Evolutionary conservation across 164 flowering plant genomes (phyloP), one percentile per base, ranked within the genome.

Genomic region (Vitis vinifera): DNA sequence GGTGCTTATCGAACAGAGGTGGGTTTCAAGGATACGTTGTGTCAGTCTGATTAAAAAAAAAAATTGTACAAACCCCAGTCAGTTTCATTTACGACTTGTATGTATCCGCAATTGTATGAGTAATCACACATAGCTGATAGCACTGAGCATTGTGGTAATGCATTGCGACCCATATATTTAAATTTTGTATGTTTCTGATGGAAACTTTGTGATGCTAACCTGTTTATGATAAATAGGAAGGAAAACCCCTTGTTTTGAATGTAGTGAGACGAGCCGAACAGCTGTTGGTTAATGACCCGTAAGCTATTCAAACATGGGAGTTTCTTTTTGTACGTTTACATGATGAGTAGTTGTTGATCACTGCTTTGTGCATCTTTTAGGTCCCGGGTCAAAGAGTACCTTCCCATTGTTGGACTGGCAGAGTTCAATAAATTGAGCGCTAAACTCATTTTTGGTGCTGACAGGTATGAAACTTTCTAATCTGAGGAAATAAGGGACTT

Each of bases 1-100:
- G 99, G 99, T 27, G 99, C 99, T 68, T 96, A 96, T 75, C 83
- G 99, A 70, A 96, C 99, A 8, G 98, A 96, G 93, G 98, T 91
- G n/a, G 49, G 75, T 73, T 55, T 62, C 44, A 3, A 37, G 7
- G 44, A 6, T 37, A 37, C 44, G 27, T 4, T 37, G 44, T 37
- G 7, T 37, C 44, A 37, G 44, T 37, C 44, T 37, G 44, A 37
- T 37, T 6, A 2, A 37, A 37, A 37, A 37, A 37, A 37, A 37
- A 37, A 37, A 1, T 0, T 37, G 44, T 37, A 37, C 44, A 37
- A 37, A 0, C 44, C 7, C 44, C 44, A 37, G 7, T 37, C 44
- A 37, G 44, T 37, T 37, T 37, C 44, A 37, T 37, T 37, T 37
- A n/a, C n/a, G n/a, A 37, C 44, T 37, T 4, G 7, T 37, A 37